Conservation (phyloP, 768 basidiomycete species). For the Russula olivacea region DNA sequence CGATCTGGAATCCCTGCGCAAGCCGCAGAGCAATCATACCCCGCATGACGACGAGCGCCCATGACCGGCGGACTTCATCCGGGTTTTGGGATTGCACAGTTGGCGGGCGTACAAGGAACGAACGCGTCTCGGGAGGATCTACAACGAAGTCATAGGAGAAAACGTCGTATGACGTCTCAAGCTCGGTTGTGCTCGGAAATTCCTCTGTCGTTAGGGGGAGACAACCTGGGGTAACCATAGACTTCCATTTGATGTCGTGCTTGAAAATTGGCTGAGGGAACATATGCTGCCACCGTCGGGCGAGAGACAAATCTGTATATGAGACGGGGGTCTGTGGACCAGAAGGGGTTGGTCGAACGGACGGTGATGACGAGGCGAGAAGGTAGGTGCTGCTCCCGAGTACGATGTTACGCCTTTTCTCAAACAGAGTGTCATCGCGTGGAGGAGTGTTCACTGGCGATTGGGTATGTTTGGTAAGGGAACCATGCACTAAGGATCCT, state of each 20-base stretch:
- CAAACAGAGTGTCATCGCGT: conserved; percentile 51
- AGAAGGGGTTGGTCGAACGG: conserved; percentile 57
- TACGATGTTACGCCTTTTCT: conserved; percentile 50
- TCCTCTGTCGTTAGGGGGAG: conserved; percentile 88
- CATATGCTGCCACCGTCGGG: conserved; percentile 85
- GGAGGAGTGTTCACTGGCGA: conserved; percentile 69
- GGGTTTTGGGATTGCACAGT: conserved; percentile 38
- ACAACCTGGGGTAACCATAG: conserved; percentile 77
- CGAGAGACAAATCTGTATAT: conserved; percentile 64
- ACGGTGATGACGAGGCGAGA: conserved; percentile 43
- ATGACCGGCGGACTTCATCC: conserved; percentile 58
- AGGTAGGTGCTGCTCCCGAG: conserved; percentile 33
- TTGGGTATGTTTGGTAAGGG: conserved; percentile 40
- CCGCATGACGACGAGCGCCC: conserved; percentile 79
- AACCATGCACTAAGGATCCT: conserved; percentile 40
- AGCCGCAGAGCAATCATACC: conserved; percentile 92
- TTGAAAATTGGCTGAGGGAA: conserved; percentile 68
- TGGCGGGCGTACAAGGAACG: conserved; percentile 76
- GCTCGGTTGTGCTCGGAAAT: conserved; percentile 69
- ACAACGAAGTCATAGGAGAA: conserved; percentile 87
- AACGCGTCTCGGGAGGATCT: conserved; percentile 76
- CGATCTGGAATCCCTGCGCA: conserved; percentile 92
- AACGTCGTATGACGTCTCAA: conserved; percentile 72
- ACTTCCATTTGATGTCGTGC: conserved; percentile 89
- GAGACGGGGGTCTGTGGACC: conserved; percentile 53